A percentile compares a stretch with the other conserved stretches of the same genome.
phyloP scores from a whole-genome alignment of 257 asterid species.

The Verbascum thapsus region DNA sequence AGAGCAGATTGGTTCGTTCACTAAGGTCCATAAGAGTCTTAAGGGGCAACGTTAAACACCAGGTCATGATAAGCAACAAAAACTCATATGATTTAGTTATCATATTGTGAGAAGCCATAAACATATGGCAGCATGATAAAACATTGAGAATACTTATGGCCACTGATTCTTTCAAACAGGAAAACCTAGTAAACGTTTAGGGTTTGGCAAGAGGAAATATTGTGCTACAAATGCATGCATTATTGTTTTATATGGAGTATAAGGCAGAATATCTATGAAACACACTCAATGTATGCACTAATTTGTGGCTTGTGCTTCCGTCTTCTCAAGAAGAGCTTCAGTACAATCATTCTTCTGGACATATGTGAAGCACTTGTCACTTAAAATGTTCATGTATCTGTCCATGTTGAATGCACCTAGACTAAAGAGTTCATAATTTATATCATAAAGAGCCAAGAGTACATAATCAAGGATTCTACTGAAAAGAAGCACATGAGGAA shows the following conservation, averaged over 20 bases:
- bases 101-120: no score
- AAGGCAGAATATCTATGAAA: neutral
- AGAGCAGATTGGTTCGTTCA: constrained; percentile 22
- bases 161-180: constrained; percentile 10
- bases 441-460: neutral
- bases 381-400: neutral
- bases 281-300: neutral
- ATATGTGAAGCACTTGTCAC: constrained; percentile 16
- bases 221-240: neutral
- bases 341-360: neutral
- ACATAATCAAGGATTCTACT: constrained; percentile 11
- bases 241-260: neutral
- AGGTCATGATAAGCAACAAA: no score
- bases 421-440: no score
- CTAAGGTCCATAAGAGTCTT: neutral
- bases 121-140: neutral
- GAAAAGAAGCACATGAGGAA: neutral
- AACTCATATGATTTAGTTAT: no score
- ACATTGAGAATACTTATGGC: constrained; percentile 10
- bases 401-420: constrained; percentile 5
- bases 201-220: neutral
- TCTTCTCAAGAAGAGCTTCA: constrained; percentile 15
- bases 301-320: neutral
- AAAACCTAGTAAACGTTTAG: neutral
- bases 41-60: no score